Base-by-base conservation (phyloP, 2,329 filamentous ascomycete genomes). In the Botryosphaeria dothidea region DNA sequence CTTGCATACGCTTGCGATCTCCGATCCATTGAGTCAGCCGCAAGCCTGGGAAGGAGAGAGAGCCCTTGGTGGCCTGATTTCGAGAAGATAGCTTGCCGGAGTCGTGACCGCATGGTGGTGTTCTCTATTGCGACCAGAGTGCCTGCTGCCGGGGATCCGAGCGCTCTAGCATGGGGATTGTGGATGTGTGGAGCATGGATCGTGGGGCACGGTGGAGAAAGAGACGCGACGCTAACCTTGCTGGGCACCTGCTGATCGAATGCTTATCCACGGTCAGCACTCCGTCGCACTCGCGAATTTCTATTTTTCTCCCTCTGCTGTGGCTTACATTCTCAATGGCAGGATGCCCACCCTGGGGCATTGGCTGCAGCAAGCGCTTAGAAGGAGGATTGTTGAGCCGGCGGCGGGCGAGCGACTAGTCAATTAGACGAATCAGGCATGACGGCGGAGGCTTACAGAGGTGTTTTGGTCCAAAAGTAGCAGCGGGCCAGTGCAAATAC, bases 1-100 rank as follows among this genome's bases (percentile, higher is more conserved):
- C 56, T 60, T 46, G 56, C 56, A 60, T 60, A 34, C 5, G 41
- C 15, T 13, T 21, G 56, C 56, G 56, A 60, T 60, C 56, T 46
- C 41, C 41, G 49, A 45, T 45, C 27, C 29, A 5, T 46, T 19
- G 56, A 46, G 25, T 21, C 56, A 58, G 56, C 56, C 56, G 56
- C 56, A 60, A 29, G 34, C 46, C 23, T 31, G 31, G 19, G 41
- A 15, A n/a, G 31, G 2, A 34, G 31, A 8, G 13, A 34, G 13
- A 11, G 36, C 6, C n/a, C 56, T 34, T 21, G 56, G 17, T 15
- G 54, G 54, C 34, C 36, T 43, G 54, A 29, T 23, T 13, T 34
- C 31, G 31, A 34, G 21, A 43, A 34, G 56, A 29, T 31, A 45
- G 54, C 54, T 29, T 8, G 15, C 54, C 54, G 54, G 31, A 34